Conservation (phyloP, 2,329 filamentous ascomycete genomes). For the Aspergillus niger region DNA sequence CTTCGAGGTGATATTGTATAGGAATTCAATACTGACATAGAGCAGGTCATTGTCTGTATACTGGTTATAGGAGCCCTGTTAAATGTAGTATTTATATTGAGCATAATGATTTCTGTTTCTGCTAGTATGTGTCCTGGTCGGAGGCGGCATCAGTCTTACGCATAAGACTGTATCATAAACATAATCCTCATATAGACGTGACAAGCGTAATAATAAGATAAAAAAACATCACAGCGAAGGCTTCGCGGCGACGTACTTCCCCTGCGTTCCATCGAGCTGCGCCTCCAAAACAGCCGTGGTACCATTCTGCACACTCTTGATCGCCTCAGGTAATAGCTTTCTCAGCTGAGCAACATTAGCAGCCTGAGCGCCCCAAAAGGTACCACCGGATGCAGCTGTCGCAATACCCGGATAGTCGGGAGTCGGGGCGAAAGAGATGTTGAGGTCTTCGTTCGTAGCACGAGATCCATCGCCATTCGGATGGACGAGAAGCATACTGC, state of each 20-base stretch:
- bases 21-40: too few species aligned
- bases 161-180: neutral
- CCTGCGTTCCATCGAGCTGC: slow-evolving; percentile 58
- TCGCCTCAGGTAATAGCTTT: slow-evolving; percentile 57
- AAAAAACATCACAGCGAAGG: neutral
- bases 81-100: too few species aligned
- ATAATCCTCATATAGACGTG: neutral
- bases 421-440: slow-evolving; percentile 66
- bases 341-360: slow-evolving; percentile 59
- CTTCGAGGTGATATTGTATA: too few species aligned
- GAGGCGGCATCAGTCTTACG: neutral
- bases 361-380: slow-evolving; percentile 63
- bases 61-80: too few species aligned
- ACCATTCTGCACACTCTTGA: slow-evolving; percentile 60
- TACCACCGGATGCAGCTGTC: slow-evolving; percentile 64
- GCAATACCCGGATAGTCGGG: slow-evolving; percentile 70
- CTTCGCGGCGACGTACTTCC: slow-evolving; percentile 49
- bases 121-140: neutral
- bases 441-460: slow-evolving; percentile 64
- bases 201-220: neutral
- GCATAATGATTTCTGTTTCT: too few species aligned
- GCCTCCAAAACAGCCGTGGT: slow-evolving; percentile 64
- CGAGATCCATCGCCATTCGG: slow-evolving; percentile 64
- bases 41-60: too few species aligned
- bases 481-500: slow-evolving; percentile 65